phyloP scores from a whole-genome alignment of 1,139 yeast species.

The Candida tetrigidarum region DNA sequence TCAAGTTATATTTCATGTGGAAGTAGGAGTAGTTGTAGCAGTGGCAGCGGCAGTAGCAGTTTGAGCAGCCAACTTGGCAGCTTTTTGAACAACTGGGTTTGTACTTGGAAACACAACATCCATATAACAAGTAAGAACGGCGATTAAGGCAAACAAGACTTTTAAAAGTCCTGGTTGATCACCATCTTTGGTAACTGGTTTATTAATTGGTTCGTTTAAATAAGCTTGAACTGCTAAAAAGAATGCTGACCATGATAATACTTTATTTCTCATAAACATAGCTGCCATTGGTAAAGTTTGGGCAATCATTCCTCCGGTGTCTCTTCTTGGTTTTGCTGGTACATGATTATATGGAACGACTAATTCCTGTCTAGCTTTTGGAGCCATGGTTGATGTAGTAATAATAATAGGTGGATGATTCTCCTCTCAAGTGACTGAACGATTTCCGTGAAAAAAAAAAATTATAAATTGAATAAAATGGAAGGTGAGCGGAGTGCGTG shows the following conservation, averaged over 20 bases:
- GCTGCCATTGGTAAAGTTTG: constrained; percentile 75
- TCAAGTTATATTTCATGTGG: too few species aligned
- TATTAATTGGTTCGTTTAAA: constrained; percentile 52
- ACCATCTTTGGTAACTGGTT: constrained; percentile 28
- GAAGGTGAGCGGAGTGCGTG: too few species aligned
- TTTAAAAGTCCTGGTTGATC: constrained; percentile 48
- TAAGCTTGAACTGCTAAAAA: constrained; percentile 55
- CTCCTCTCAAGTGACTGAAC: too few species aligned
- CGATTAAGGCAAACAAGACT: constrained; percentile 48
- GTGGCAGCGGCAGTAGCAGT: constrained; percentile 25
- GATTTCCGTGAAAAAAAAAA: too few species aligned
- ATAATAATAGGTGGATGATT: too few species aligned
- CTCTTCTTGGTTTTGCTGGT: constrained; percentile 52
- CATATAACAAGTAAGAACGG: constrained; percentile 57
- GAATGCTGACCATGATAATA: constrained; percentile 60
- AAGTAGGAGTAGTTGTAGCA: constrained; percentile 20
- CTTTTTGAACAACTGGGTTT: constrained; percentile 30
- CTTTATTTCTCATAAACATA: constrained; percentile 56
- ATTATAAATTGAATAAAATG: too few species aligned
- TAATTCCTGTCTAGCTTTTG: constrained; percentile 41
- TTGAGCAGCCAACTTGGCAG: constrained; percentile 22
- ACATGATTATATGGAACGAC: constrained; percentile 45
- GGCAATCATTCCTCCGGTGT: constrained; percentile 47
- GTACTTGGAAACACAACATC: constrained; percentile 48
- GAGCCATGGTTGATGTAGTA: constrained; percentile 27